Conservation (phyloP, 257 asterid species). For the Solanum pennellii region DNA sequence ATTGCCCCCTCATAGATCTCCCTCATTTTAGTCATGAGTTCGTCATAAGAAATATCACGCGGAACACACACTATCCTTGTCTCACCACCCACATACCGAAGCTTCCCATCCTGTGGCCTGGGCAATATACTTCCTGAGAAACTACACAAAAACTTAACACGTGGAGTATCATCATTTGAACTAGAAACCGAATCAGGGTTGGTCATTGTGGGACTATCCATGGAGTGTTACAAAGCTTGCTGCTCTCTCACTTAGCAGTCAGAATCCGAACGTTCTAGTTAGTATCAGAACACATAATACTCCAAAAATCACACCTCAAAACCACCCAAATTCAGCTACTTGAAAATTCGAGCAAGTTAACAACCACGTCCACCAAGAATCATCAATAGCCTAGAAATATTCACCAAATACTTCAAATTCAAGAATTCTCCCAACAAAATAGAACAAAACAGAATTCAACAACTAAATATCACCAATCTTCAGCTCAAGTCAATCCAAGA, state of each 20-base stretch:
- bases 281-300: constrained; percentile 2
- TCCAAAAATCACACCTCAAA: not conserved
- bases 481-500: constrained; percentile 3
- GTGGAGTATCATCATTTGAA: constrained; percentile 52
- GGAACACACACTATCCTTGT: constrained; percentile 77
- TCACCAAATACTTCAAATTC: constrained; percentile 1
- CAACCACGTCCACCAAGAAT: not conserved
- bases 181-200: constrained; percentile 28
- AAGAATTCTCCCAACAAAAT: not conserved
- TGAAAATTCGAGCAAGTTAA: not conserved
- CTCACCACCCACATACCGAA: constrained; percentile 95
- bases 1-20: constrained; percentile 77
- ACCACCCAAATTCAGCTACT: not conserved
- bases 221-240: constrained; percentile 11
- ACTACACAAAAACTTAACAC: constrained; percentile 90
- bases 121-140: constrained; percentile 83
- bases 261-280: constrained; percentile 12
- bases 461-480: not conserved
- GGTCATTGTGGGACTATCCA: constrained; percentile 58
- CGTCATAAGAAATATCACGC: constrained; percentile 65
- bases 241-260: constrained; percentile 11
- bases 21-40: constrained; percentile 83
- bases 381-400: not conserved
- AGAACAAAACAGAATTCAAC: not conserved
- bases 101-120: constrained; percentile 95